These are phyloP conservation scores for Blastocrithidia nonstop DNA, from an alignment of 208 protist species.

Conservation along the genomic window DNA sequence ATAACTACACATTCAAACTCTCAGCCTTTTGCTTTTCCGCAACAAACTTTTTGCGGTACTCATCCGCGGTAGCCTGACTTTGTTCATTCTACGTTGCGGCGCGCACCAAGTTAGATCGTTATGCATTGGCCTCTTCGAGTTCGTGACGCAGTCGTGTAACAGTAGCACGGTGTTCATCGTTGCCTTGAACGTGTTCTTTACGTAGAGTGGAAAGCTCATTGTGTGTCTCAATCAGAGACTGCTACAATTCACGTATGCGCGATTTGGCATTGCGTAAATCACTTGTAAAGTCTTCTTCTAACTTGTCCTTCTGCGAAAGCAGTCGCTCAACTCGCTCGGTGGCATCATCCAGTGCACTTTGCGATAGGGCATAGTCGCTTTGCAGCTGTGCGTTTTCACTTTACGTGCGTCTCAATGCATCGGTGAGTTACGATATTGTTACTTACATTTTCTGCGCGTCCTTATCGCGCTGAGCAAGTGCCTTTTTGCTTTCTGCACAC, in stretches of 20 bases:
- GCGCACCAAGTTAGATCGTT: slow-evolving; percentile 18
- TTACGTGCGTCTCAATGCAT: slow-evolving; percentile 14
- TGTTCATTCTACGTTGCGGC: slow-evolving; percentile 12
- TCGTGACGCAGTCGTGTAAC: slow-evolving; percentile 28
- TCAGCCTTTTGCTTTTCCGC: slow-evolving; percentile 24
- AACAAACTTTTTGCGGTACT: slow-evolving; percentile 23
- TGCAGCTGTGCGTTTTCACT: slow-evolving; percentile 33
- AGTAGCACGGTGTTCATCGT: slow-evolving; percentile 16
- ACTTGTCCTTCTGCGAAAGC: slow-evolving; percentile 27
- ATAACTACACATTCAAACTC: slow-evolving; percentile 45
- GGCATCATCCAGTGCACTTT: slow-evolving; percentile 24
- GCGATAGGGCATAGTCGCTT: slow-evolving; percentile 25
- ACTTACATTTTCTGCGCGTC: slow-evolving; percentile 23
- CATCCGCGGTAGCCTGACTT: slow-evolving; percentile 17
- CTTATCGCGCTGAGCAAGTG: slow-evolving; percentile 55
- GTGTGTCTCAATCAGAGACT: slow-evolving; percentile 21
- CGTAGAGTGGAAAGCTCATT: slow-evolving; percentile 23
- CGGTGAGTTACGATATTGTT: slow-evolving; percentile 14
- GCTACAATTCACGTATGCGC: slow-evolving; percentile 28
- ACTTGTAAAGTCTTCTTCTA: slow-evolving; percentile 38
- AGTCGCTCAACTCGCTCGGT: slow-evolving; percentile 35
- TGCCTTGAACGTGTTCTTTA: slow-evolving; percentile 27
- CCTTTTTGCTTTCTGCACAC: slow-evolving; percentile 36
- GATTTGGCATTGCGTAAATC: slow-evolving; percentile 44
- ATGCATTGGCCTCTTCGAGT: slow-evolving; percentile 18